A percentile compares a stretch with the other conserved stretches of the same genome.
Conservation (phyloP, 345 rosid species). For the Lepidium africanum region DNA sequence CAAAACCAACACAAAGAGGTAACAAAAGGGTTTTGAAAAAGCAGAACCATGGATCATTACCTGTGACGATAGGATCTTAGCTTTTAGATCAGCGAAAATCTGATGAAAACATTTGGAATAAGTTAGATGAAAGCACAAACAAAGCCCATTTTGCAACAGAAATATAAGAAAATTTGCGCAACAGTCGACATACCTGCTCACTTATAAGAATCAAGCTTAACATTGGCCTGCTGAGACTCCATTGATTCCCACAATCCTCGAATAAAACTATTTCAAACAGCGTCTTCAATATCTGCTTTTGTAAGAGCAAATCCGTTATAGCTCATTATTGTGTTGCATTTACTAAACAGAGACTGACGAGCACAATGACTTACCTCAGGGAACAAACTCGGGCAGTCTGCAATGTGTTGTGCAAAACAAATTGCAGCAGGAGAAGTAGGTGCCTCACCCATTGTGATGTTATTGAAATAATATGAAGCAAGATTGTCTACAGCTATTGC, state of each 20-base stretch:
- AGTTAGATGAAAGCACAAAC: conserved; percentile 1
- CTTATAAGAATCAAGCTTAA: conserved; percentile 83
- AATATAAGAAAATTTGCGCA: not conserved
- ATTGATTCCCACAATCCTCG: conserved; percentile 93
- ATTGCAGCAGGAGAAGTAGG: conserved; percentile 68
- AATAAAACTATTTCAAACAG: conserved; percentile 88
- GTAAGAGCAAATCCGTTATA: conserved; percentile 4
- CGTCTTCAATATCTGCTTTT: conserved; percentile 83
- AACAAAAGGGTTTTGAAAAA: not conserved
- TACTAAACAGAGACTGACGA: not conserved
- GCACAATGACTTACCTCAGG: conserved; percentile 59
- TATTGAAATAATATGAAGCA: conserved; percentile 92
- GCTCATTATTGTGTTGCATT: not conserved
- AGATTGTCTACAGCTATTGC: conserved; percentile 94
- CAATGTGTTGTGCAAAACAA: conserved; percentile 76
- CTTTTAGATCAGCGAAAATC: conserved; percentile 82
- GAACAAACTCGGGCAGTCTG: conserved; percentile 90
- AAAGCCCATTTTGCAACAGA: not conserved
- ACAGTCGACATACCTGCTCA: conserved; percentile 55
- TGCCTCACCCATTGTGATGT: conserved; percentile 91
- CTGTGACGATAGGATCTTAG: conserved; percentile 88
- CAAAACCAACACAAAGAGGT: not conserved
- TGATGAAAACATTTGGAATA: conserved; percentile 33
- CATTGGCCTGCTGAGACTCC: conserved; percentile 99
- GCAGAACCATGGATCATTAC: conserved; percentile 29